Conservation (phyloP, 768 basidiomycete species). For the Suillus decipiens region DNA sequence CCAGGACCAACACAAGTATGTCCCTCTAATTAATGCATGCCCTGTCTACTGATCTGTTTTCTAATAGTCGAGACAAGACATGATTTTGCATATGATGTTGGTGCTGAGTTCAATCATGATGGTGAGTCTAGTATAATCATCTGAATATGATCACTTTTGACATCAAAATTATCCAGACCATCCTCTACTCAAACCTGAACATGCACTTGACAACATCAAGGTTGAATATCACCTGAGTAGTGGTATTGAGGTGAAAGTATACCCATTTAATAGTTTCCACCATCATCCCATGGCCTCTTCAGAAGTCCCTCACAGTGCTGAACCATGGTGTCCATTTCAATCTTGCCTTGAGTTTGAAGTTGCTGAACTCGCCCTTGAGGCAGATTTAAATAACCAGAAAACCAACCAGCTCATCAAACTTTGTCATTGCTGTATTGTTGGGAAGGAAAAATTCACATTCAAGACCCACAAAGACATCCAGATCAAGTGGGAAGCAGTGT, state of each 20-base stretch:
- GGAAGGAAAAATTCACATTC: conserved; percentile 19
- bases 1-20: too few relatives aligned
- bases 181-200: not conserved
- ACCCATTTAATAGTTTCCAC: conserved; percentile 19
- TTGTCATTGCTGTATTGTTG: not conserved
- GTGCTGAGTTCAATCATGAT: not conserved
- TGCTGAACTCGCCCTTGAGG: conserved; percentile 26
- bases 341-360: conserved; percentile 33
- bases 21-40: too few relatives aligned
- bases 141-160: not conserved
- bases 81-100: not conserved
- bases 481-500: conserved; percentile 22
- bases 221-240: conserved; percentile 21
- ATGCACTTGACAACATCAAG: not conserved
- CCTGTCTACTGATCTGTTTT: too few relatives aligned
- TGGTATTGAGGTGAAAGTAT: conserved; percentile 8
- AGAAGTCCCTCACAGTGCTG: not conserved
- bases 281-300: not conserved
- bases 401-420: conserved; percentile 20
- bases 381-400: conserved; percentile 20
- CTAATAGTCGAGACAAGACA: too few relatives aligned
- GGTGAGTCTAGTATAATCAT: not conserved
- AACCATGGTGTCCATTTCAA: conserved; percentile 35
- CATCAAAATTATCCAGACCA: not conserved
- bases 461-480: conserved; percentile 21